Base-by-base conservation (phyloP, 768 basidiomycete genomes). In the Boletus edulis region DNA sequence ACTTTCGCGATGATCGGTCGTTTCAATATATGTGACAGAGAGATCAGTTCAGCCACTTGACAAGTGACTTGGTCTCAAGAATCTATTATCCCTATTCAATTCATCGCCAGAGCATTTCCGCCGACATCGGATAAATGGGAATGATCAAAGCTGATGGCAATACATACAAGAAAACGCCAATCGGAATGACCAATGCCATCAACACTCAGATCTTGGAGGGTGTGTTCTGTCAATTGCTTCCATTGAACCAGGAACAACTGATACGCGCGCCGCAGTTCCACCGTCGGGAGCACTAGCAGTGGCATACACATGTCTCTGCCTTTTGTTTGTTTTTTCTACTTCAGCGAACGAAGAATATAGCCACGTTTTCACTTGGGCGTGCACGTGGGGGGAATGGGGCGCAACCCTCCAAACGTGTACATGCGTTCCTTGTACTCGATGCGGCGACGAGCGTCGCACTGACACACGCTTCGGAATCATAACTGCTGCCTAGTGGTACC, bases 41-140 rank as follows among this genome's bases (percentile, higher is more conserved):
- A 57, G 52, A 56, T 50, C 27, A 50, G 29, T 56, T 51, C 57
- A 56, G 49, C 56, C 56, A 43, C 34, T 34, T 34, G 34, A 34
- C 34, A 34, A 34, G 34, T 11, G 34, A 11, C 3, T 34, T 14
- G 13, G 34, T 14, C 10, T 6, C 12, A 13, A 11, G 34, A 0
- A 14, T 35, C 32, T 3, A 22, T 22, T 2, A 22, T 3, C 27
- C 6, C 31, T 18, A 52, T 53, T 56, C 51, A 56, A 53, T 34
- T 34, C 46, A 8, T 35, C 27, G 40, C 40, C 51, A 41, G 49
- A 29, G 17, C 12, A 13, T 50, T n/a, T 57, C 55, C 57, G 57
- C 43, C 55, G 55, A 46, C 43, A 5, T 56, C 54, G 54, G 53
- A 12, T 43, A 35, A 5, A 35, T 29, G 9, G 27, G 27, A 9